phyloP scores from a whole-genome alignment of 192 early-diverging fungal species.

The Entophlyctis luteolus region DNA sequence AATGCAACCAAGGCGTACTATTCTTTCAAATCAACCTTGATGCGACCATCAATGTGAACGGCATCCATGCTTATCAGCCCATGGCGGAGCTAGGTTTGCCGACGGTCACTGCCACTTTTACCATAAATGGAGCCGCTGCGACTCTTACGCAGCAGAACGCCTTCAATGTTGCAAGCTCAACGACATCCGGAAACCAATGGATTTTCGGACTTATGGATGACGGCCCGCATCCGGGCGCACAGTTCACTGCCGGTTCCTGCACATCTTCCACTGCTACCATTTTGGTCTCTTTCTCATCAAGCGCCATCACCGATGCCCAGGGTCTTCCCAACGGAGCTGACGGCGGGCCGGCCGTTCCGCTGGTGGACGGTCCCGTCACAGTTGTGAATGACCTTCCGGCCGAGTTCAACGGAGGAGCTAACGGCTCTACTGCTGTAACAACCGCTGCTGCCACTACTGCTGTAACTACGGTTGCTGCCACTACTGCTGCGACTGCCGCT shows the following conservation, averaged over 20 bases:
- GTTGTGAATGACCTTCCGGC: slow-evolving; percentile 1
- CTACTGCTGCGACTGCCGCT: not conserved
- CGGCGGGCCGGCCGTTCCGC: not conserved
- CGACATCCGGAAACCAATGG: not conserved
- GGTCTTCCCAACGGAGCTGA: slow-evolving; percentile 1
- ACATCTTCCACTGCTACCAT: not conserved
- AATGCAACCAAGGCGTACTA: not conserved
- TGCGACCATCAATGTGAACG: not conserved
- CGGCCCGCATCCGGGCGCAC: not conserved
- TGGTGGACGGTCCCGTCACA: not conserved
- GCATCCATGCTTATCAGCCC: not conserved
- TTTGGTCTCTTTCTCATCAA: not conserved
- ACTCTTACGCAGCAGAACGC: not conserved
- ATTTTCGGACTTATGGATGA: not conserved
- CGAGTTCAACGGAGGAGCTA: not conserved
- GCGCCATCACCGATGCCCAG: not conserved
- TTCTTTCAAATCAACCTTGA: not conserved
- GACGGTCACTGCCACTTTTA: not conserved
- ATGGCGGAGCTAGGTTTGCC: not conserved
- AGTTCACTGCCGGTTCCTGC: not conserved
- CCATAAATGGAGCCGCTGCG: not conserved
- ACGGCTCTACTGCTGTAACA: not conserved
- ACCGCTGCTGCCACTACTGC: not conserved
- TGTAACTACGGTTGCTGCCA: not conserved
- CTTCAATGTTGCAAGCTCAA: not conserved